phyloP scores from a whole-genome alignment of 805 yeast species.

The Candida boleticola region DNA sequence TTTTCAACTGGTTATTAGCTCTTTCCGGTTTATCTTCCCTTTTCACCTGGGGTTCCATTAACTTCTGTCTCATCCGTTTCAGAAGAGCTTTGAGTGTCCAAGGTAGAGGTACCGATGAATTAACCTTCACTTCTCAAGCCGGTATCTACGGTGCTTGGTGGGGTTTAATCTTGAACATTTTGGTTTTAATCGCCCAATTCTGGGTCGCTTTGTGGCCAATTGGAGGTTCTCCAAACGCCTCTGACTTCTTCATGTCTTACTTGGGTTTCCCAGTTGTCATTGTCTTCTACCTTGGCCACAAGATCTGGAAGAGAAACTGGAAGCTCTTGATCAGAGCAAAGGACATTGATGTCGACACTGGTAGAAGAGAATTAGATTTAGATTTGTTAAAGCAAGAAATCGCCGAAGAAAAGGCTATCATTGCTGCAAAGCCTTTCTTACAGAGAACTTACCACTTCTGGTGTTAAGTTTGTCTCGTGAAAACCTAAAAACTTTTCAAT shows the following conservation, averaged over 20 bases:
- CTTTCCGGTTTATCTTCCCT: conserved; percentile 47
- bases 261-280: conserved; percentile 65
- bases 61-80: conserved; percentile 43
- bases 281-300: conserved; percentile 55
- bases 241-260: conserved; percentile 61
- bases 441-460: conserved; percentile 5
- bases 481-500: not conserved
- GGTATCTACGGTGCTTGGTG: conserved; percentile 68
- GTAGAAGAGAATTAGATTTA: conserved; percentile 39
- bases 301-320: conserved; percentile 46
- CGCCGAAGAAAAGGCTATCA: conserved; percentile 4
- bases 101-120: conserved; percentile 66
- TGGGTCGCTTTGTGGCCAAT: conserved; percentile 79
- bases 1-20: conserved; percentile 49
- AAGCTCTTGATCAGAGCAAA: conserved; percentile 25
- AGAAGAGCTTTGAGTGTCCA: conserved; percentile 62
- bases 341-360: conserved; percentile 37
- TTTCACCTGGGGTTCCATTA: conserved; percentile 51
- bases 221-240: conserved; percentile 40
- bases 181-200: conserved; percentile 73
- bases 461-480: conserved; percentile 4
- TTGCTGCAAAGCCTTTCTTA: conserved; percentile 7
- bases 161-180: conserved; percentile 55
- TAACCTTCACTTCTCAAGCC: conserved; percentile 62
- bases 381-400: conserved; percentile 31